Percentiles rank a stretch among this genome's conserved stretches.
These are phyloP conservation scores for Fusarium sarcochroum DNA, from an alignment of 2,329 filamentous ascomycete genomes.

Conservation along the genomic window DNA sequence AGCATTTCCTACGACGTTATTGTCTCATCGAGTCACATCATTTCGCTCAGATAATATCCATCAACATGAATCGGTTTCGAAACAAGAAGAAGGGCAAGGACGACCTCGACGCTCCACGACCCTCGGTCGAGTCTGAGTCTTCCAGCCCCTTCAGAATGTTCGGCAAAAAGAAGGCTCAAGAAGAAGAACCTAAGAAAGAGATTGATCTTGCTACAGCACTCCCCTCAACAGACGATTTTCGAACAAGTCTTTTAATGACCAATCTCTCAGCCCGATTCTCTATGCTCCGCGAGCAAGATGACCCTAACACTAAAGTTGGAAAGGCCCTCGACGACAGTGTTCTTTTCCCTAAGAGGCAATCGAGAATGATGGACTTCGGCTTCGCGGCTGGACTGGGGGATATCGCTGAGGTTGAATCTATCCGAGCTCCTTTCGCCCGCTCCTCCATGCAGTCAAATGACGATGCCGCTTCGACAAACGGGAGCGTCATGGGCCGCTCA, in stretches of 20 bases:
- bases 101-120: constrained; percentile 59
- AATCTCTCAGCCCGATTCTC: constrained; percentile 95
- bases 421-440: constrained; percentile 75
- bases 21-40: constrained; percentile 8
- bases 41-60: constrained; percentile 5
- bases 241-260: constrained; percentile 96
- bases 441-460: constrained; percentile 78
- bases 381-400: constrained; percentile 75
- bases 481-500: constrained; percentile 86
- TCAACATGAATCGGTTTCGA: constrained; percentile 81
- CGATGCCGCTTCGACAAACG: constrained; percentile 74
- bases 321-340: constrained; percentile 98
- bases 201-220: constrained; percentile 82
- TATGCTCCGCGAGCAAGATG: constrained; percentile 95
- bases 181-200: constrained; percentile 72
- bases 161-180: constrained; percentile 67
- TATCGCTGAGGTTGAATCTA: constrained; percentile 91
- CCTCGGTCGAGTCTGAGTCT: constrained; percentile 69
- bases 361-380: constrained; percentile 80
- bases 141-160: constrained; percentile 69
- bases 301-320: constrained; percentile 88
- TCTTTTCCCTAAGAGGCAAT: constrained; percentile 84
- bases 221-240: constrained; percentile 89
- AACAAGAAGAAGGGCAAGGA: constrained; percentile 79
- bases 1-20: constrained; percentile 7